phyloP scores from a whole-genome alignment of 2,329 filamentous ascomycete species.

The Aureobasidium melanogenum region DNA sequence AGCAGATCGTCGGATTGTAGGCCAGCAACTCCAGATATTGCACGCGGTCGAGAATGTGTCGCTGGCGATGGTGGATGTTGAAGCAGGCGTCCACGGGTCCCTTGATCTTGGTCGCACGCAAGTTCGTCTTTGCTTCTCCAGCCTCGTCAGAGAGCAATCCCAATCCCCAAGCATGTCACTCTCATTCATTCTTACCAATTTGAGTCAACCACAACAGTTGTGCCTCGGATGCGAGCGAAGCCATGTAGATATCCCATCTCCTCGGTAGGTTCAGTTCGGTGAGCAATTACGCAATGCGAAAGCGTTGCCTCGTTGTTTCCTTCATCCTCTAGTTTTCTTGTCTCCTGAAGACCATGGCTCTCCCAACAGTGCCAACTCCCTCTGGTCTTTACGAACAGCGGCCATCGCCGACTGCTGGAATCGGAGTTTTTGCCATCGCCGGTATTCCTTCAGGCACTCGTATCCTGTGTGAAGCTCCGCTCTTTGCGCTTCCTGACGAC shows the following conservation, averaged over 20 bases:
- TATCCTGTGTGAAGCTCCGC: slow-evolving; percentile 13
- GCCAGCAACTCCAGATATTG: neutral
- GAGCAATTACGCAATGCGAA: slow-evolving; percentile 2
- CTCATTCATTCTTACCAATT: neutral
- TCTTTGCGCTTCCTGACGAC: slow-evolving; percentile 13
- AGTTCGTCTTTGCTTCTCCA: neutral
- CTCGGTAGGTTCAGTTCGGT: neutral
- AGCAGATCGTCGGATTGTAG: neutral
- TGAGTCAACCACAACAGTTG: no score
- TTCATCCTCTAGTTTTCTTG: neutral
- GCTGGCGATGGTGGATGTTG: neutral
- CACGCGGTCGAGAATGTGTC: neutral
- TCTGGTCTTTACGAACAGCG: slow-evolving; percentile 11
- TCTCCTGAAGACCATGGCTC: neutral
- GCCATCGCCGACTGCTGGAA: slow-evolving; percentile 10
- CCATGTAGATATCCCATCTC: neutral
- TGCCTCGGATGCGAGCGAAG: neutral
- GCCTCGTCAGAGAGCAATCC: neutral
- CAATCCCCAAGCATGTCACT: neutral
- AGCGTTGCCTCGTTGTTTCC: neutral
- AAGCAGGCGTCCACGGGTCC: no score
- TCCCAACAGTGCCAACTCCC: neutral
- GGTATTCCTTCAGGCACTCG: slow-evolving; percentile 13
- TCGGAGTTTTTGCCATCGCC: slow-evolving; percentile 13
- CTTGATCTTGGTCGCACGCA: neutral